Evolutionary conservation across 371 early-diverging fungal species (phyloP), one percentile per base, ranked within the genome.

Genomic region (Haplosporangium sp.): DNA sequence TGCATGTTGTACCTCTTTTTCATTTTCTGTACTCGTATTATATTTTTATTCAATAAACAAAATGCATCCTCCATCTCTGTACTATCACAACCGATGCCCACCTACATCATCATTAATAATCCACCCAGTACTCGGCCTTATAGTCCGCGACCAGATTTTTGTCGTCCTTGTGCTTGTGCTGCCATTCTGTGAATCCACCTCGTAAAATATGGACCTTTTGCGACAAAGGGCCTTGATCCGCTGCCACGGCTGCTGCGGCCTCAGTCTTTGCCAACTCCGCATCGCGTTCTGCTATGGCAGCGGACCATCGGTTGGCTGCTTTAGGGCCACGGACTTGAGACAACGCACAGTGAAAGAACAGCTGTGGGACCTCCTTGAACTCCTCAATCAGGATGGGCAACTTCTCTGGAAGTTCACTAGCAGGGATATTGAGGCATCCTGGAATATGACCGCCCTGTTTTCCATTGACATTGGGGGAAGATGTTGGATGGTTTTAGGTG

Each of bases 281-380:
- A 60, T 68, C 42, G 52, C 73, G 55, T 62, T 50, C 82, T 8
- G 74, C 57, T 29, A 91, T 68, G 11, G 86, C 84, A 42, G 91
- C 89, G 8, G 81, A 74, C 80, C 93, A 95, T 12, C 89, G 89
- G 43, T 90, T 85, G 3, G 96, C 96, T 37, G 91, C 87, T 71
- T 93, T 95, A 43, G 96, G 96, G 0, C 96, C 94, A 54, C 92
- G 85, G 13, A 91, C 91, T 80, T 95, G 94, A 13, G 95, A 95
- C 29, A 94, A 75, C 6, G 94, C 92, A 69, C 96, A 96, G 71
- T 95, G 95, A 69, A 96, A 95, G 63, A 90, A 86, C 1, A 96
- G 82, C 23, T 79, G 72, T 0, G 93, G 93, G 1, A 93, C 89
- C 13, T 81, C 41, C n/a, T 72, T 50, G 73, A 91, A 90, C 55